Evolutionary conservation across 345 rosid genomes (phyloP).

Genomic region (Lenwebbia sp.): DNA sequence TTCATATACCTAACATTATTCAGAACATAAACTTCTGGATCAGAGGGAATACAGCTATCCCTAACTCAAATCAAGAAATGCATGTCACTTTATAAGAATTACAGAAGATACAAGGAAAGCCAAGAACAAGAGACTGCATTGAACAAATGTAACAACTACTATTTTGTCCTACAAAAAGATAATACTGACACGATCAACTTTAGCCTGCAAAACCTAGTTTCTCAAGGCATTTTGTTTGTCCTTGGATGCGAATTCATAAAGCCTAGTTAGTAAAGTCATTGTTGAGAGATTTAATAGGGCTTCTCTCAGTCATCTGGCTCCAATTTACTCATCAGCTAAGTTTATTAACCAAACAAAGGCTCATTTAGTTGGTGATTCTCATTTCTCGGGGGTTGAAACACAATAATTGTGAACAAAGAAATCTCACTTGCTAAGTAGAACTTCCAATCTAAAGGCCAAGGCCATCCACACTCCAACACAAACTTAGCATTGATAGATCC

Average conservation of each 20-base stretch:
- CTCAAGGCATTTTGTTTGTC: neutral
- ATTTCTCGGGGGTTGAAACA: neutral
- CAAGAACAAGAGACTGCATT: neutral
- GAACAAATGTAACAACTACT: neutral
- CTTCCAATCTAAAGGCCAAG: constrained; percentile 51
- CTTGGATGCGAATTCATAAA: neutral
- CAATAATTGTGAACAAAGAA: neutral
- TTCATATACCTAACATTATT: neutral
- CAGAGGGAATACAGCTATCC: neutral
- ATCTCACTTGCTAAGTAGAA: constrained; percentile 60
- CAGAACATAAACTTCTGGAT: neutral
- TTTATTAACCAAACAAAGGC: neutral
- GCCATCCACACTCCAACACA: constrained; percentile 72
- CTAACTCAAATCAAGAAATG: neutral
- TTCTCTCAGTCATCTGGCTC: neutral
- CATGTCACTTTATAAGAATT: neutral
- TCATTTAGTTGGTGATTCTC: neutral
- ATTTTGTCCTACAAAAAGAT: neutral
- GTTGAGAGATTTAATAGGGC: neutral
- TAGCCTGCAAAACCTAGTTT: neutral
- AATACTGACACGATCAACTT: neutral
- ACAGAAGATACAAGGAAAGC: neutral
- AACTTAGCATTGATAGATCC: constrained; percentile 45
- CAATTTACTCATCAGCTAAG: neutral
- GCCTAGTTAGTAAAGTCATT: neutral